Evolutionary conservation across 169 alveolate species (phyloP).

Genomic region (Babesia bovis): DNA sequence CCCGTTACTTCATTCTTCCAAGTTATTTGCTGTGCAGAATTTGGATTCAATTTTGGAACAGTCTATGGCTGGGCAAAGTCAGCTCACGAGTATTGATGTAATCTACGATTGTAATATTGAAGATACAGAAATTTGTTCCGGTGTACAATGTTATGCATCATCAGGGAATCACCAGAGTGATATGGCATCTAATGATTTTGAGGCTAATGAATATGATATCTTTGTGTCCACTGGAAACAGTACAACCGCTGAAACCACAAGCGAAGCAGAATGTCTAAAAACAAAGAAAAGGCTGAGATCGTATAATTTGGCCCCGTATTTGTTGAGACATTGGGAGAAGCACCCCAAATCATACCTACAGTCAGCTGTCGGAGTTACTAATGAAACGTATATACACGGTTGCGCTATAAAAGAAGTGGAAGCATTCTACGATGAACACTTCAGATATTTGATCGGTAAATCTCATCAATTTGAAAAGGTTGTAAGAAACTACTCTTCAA

Average conservation of each 20-base stretch:
- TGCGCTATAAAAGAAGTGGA: constrained; percentile 57
- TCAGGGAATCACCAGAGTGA: background rate
- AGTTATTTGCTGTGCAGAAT: constrained; percentile 55
- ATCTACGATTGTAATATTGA: background rate
- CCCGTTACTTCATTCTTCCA: constrained; percentile 56
- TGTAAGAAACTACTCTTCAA: constrained; percentile 46
- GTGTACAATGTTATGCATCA: no score
- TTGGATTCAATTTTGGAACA: constrained; percentile 32
- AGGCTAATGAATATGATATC: background rate
- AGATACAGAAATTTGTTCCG: background rate
- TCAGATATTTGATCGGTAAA: constrained; percentile 49
- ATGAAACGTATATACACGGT: constrained; percentile 20
- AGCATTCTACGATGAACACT: constrained; percentile 59
- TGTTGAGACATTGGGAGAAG: constrained; percentile 45
- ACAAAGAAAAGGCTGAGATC: background rate
- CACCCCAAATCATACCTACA: constrained; percentile 22
- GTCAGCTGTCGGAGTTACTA: constrained; percentile 23
- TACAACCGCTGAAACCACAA: background rate
- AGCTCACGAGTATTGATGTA: background rate
- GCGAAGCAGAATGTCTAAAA: background rate
- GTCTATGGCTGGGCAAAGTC: background rate
- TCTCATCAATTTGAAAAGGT: constrained; percentile 44
- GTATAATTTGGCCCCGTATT: background rate
- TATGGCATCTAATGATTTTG: background rate
- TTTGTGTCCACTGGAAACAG: constrained; percentile 3